Evolutionary conservation across 192 early-diverging fungal genomes (phyloP), one percentile per base, ranked within the genome.

Genomic region (Piromyces finnis): DNA sequence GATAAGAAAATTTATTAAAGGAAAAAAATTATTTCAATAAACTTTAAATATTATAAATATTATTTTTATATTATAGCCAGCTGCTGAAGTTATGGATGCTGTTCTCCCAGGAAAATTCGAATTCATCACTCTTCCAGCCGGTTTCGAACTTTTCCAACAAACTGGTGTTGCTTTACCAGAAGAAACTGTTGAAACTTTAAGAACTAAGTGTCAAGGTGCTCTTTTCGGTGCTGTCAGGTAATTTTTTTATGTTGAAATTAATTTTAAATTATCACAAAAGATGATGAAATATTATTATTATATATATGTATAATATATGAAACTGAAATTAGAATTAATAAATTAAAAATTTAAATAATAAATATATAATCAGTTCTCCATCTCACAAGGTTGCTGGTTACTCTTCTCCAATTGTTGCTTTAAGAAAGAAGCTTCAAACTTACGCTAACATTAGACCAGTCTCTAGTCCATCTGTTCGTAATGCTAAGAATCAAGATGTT

Each of bases 391-490:
- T 98, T 28, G 96, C 93, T 7, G 97, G 97, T 51, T 99, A 99
- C 86, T 96, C 96, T 35, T 97, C 95, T 12, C 97, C 97, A 28
- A 99, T 99, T 80, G 97, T 99, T 37, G 96, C 94, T 15, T 88
- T 99, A 81, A 89, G 97, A 82, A 99, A 97, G 87, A 87, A 94
- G 83, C 86, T 99, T 82, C 95, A 99, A 84, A 88, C 97, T 81
- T 99, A 99, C 81, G 97, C 96, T 78, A 99, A 99, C 81, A 95
- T 99, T 29, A 92, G 97, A 29, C 97, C 97, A 16, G 96, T 98
- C 5, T 35, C 36, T 30, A 80, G 30, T 35, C 88, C 90, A 17
- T 80, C 78, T 29, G 93, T 95, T 16, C 92, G 91, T 26, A 86
- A 89, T 4, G 78, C 78, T n/a, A 30, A 32, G 14, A 89, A 78